Conservation (phyloP, 768 basidiomycete species). For the Mycena amicta region DNA sequence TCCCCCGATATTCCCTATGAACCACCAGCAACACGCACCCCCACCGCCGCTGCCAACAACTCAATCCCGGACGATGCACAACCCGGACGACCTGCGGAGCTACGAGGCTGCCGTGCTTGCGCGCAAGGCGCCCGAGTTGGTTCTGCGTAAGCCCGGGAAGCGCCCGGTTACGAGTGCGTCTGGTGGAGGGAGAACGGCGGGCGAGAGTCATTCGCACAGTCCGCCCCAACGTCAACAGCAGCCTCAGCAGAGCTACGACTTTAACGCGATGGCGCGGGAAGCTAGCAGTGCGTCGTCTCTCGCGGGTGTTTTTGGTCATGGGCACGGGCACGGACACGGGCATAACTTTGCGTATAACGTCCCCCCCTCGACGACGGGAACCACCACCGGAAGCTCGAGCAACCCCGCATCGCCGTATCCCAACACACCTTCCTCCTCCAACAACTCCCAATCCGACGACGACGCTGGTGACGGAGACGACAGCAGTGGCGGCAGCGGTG, state of each 20-base stretch:
- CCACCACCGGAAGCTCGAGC: slow-evolving; percentile 8
- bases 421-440: neutral
- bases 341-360: slow-evolving; percentile 25
- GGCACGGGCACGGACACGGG: slow-evolving; percentile 1
- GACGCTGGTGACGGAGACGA: neutral
- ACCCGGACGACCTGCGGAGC: slow-evolving; percentile 63
- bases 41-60: slow-evolving; percentile 6
- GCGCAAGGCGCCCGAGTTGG: slow-evolving; percentile 51
- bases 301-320: slow-evolving; percentile 17
- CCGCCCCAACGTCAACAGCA: slow-evolving; percentile 32
- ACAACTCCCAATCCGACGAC: neutral
- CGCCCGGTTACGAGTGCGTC: slow-evolving; percentile 44
- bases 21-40: slow-evolving; percentile 17
- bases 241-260: slow-evolving; percentile 5
- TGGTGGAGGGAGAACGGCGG: no score
- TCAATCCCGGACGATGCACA: slow-evolving; percentile 44
- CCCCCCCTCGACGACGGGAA: slow-evolving; percentile 36
- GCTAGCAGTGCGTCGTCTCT: slow-evolving; percentile 6
- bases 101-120: slow-evolving; percentile 81
- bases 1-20: slow-evolving; percentile 16
- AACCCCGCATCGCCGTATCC: neutral
- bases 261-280: slow-evolving; percentile 4
- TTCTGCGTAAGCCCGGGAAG: slow-evolving; percentile 53
- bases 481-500: slow-evolving; percentile 27
- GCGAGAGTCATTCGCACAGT: no score